A percentile compares a stretch with the other conserved stretches of the same genome.
phyloP scores from a whole-genome alignment of 1,284 basidiomycete genomes.

The Trichosporon sp. region DNA sequence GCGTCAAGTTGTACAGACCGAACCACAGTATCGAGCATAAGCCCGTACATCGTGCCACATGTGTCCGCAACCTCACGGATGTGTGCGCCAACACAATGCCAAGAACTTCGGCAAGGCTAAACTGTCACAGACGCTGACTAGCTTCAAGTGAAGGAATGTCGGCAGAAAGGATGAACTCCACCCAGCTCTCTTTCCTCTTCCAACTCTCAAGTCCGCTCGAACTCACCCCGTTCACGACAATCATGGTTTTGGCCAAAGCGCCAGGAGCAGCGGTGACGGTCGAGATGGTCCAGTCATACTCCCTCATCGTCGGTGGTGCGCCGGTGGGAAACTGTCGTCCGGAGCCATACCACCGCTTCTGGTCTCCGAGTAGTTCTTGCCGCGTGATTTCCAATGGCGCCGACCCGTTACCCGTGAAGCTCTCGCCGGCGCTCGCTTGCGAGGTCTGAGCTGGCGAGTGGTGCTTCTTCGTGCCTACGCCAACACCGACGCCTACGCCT shows the following conservation, averaged over 20 bases:
- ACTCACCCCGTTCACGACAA: conserved; percentile 51
- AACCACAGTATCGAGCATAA: too few relatives aligned
- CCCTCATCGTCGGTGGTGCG: conserved; percentile 22
- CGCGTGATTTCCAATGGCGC: conserved; percentile 24
- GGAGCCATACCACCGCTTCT: conserved; percentile 24
- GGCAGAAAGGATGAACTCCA: too few relatives aligned
- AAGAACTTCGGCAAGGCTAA: too few relatives aligned
- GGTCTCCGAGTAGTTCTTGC: conserved; percentile 16
- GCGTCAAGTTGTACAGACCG: too few relatives aligned
- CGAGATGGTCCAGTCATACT: conserved; percentile 22
- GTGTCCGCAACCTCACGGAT: too few relatives aligned
- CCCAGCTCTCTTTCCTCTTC: too few relatives aligned
- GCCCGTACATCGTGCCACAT: too few relatives aligned
- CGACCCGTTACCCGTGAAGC: conserved; percentile 6
- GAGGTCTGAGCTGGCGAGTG: background rate
- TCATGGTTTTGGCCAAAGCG: conserved; percentile 48
- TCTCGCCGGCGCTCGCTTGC: background rate
- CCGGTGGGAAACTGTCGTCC: conserved; percentile 24
- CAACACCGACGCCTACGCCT: conserved; percentile 48
- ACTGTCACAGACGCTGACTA: too few relatives aligned
- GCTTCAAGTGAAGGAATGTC: too few relatives aligned
- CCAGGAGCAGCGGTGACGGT: conserved; percentile 44
- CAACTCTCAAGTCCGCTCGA: too few relatives aligned
- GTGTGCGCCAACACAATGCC: too few relatives aligned
- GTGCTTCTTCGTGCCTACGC: conserved; percentile 20